phyloP scores from a whole-genome alignment of 768 basidiomycete genomes.

The Boletus tomentosulus region DNA sequence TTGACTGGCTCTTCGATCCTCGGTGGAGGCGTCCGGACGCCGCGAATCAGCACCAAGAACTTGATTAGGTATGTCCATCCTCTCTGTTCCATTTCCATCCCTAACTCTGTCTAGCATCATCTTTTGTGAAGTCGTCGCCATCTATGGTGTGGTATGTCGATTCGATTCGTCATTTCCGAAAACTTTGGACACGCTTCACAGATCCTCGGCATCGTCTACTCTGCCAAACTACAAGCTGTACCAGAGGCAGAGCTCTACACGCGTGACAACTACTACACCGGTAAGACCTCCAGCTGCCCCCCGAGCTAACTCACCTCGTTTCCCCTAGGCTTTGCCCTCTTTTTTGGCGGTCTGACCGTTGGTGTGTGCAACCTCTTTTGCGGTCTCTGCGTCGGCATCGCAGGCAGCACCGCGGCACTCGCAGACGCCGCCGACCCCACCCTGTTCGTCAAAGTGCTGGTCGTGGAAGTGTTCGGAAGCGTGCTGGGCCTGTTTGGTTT shows the following conservation, averaged over 20 bases:
- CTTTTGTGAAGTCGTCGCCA: slow-evolving; percentile 99
- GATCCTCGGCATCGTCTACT: slow-evolving; percentile 98
- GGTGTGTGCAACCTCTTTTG: slow-evolving; percentile 94
- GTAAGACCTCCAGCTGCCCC: slow-evolving; percentile 31
- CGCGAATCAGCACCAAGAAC: slow-evolving; percentile 95
- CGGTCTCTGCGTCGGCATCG: slow-evolving; percentile 90
- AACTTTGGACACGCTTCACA: slow-evolving; percentile 19
- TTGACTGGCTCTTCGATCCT: slow-evolving; percentile 95
- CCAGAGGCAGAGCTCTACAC: slow-evolving; percentile 74
- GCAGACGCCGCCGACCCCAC: slow-evolving; percentile 94
- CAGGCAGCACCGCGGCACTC: slow-evolving; percentile 92
- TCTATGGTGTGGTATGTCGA: slow-evolving; percentile 84
- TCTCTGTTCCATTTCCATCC: background rate
- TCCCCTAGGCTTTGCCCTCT: slow-evolving; percentile 75
- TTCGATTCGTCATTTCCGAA: background rate
- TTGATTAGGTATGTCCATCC: slow-evolving; percentile 70
- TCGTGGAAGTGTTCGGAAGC: slow-evolving; percentile 92
- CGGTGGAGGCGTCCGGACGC: slow-evolving; percentile 91
- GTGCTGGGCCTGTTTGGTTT: slow-evolving; percentile 91
- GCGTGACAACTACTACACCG: slow-evolving; percentile 87
- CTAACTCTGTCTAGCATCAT: slow-evolving; percentile 64
- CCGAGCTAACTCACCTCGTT: background rate
- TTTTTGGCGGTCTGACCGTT: slow-evolving; percentile 96
- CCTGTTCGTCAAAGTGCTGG: slow-evolving; percentile 93
- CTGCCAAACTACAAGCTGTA: slow-evolving; percentile 65